These are phyloP conservation scores for Sporothrix curviconia DNA, from an alignment of 2,329 filamentous ascomycete species.

Conservation along the genomic window DNA sequence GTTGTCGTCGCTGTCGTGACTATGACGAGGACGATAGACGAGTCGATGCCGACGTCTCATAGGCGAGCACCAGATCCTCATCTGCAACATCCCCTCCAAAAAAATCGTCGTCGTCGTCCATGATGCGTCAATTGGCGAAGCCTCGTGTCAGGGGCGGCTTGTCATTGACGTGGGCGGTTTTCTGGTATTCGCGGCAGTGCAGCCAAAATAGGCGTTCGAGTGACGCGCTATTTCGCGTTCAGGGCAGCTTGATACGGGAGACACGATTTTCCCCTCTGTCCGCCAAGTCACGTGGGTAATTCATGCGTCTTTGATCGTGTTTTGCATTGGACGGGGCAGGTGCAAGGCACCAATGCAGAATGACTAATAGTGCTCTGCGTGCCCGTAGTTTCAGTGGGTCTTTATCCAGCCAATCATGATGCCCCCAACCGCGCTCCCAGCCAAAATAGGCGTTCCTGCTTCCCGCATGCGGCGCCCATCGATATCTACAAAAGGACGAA, in stretches of 20 bases:
- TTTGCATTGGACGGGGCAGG: not conserved
- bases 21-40: not conserved
- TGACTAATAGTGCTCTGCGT: slow-evolving; percentile 6
- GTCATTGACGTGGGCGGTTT: not conserved
- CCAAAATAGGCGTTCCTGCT: slow-evolving; percentile 3
- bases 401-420: not conserved
- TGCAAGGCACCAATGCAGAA: not conserved
- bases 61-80: slow-evolving; percentile 56
- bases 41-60: slow-evolving; percentile 26
- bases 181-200: not conserved
- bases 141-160: not conserved
- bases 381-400: not conserved
- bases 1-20: not conserved
- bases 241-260: not conserved
- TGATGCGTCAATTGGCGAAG: not conserved
- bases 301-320: not conserved
- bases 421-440: not conserved
- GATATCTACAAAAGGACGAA: not conserved
- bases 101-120: slow-evolving; percentile 46
- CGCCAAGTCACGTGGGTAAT: slow-evolving; percentile 18
- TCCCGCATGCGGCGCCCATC: slow-evolving; percentile 10
- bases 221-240: slow-evolving; percentile 7
- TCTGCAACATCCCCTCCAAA: slow-evolving; percentile 60
- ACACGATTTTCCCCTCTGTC: slow-evolving; percentile 7
- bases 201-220: not conserved